Evolutionary conservation across 2,329 filamentous ascomycete genomes (phyloP).

Genomic region (Sordariomycetes sp.): DNA sequence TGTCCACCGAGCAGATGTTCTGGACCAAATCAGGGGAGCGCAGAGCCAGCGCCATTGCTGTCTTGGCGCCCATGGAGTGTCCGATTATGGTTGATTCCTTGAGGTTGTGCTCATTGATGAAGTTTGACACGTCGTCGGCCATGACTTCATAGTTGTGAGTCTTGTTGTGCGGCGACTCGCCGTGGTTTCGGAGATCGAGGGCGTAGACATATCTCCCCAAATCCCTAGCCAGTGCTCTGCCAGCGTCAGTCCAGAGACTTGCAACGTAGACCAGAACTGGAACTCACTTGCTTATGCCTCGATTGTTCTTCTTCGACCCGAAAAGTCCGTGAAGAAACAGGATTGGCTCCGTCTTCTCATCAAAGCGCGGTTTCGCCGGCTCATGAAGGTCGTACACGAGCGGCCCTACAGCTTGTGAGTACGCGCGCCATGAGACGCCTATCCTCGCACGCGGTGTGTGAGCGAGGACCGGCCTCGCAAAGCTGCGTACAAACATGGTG

Average conservation of each 20-base stretch:
- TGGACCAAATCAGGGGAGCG: slow-evolving; percentile 56
- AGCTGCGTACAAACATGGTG: neutral
- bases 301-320: slow-evolving; percentile 91
- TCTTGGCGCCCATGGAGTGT: slow-evolving; percentile 96
- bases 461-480: neutral
- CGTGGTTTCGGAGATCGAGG: slow-evolving; percentile 86
- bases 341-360: slow-evolving; percentile 50
- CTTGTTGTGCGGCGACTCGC: slow-evolving; percentile 70
- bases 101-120: slow-evolving; percentile 66
- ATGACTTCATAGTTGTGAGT: slow-evolving; percentile 75
- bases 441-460: neutral
- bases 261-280: too few relatives aligned
- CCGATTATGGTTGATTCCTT: slow-evolving; percentile 70
- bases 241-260: slow-evolving; percentile 7
- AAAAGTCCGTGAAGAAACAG: slow-evolving; percentile 90
- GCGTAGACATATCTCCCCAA: slow-evolving; percentile 74
- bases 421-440: slow-evolving; percentile 3
- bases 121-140: slow-evolving; percentile 73
- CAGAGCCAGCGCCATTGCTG: slow-evolving; percentile 80
- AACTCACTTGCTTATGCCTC: slow-evolving; percentile 85
- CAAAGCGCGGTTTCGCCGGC: slow-evolving; percentile 32
- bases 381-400: slow-evolving; percentile 61
- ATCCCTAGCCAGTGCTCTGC: slow-evolving; percentile 70
- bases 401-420: slow-evolving; percentile 15
- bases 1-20: slow-evolving; percentile 78